A percentile compares a stretch with the other conserved stretches of the same genome.
These are phyloP conservation scores for Fusarium longipes DNA, from an alignment of 2,329 filamentous ascomycete genomes.

Conservation along the genomic window DNA sequence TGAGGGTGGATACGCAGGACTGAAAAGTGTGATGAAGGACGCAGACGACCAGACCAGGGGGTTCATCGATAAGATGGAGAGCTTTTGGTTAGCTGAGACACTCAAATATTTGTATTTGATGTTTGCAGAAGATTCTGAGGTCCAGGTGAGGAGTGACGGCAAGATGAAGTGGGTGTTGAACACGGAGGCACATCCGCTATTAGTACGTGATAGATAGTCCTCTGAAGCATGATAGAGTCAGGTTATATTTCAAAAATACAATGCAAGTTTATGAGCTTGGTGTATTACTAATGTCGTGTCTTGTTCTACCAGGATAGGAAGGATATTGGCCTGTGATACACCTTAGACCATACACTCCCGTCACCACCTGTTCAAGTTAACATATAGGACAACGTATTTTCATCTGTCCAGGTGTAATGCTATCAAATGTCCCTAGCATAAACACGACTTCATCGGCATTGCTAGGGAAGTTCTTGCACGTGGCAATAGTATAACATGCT, in stretches of 20 bases:
- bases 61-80: constrained; percentile 39
- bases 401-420: no score
- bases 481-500: neutral
- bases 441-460: neutral
- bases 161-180: constrained; percentile 35
- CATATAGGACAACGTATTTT: no score
- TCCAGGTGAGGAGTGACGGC: constrained; percentile 31
- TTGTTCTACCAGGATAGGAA: no score
- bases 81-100: constrained; percentile 39
- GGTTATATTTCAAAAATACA: neutral
- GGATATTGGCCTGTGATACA: no score
- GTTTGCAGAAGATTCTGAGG: constrained; percentile 32
- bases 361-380: no score
- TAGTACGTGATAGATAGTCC: neutral
- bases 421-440: neutral
- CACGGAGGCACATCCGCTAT: constrained; percentile 35
- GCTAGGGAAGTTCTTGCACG: neutral
- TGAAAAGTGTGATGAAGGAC: constrained; percentile 23
- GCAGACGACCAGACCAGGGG: neutral
- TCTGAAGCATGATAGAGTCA: no score
- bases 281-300: no score
- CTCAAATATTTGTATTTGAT: constrained; percentile 40
- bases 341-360: no score
- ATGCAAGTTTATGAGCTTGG: no score
- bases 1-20: constrained; percentile 11